Percentiles rank a stretch among this genome's conserved stretches.
These are phyloP conservation scores for Yamadazyma songkhlaensis DNA, from an alignment of 1,139 yeast genomes.

Conservation along the genomic window DNA sequence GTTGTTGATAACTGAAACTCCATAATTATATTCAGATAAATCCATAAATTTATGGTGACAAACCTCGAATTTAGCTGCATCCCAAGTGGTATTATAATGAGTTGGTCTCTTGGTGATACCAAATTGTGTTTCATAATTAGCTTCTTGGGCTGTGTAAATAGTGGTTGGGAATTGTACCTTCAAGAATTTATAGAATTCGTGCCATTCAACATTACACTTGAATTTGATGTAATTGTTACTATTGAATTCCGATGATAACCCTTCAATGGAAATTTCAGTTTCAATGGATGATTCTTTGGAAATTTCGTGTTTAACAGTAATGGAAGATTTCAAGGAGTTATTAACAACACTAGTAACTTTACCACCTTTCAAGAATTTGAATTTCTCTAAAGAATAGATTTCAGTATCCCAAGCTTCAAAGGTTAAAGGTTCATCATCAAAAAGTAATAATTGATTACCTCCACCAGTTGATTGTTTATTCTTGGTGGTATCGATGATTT, in stretches of 20 bases:
- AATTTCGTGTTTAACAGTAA: slow-evolving; percentile 58
- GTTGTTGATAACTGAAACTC: slow-evolving; percentile 83
- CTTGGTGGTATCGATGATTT: slow-evolving; percentile 58
- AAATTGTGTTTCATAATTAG: slow-evolving; percentile 89
- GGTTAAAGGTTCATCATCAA: slow-evolving; percentile 84
- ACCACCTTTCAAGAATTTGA: slow-evolving; percentile 44
- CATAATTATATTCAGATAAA: slow-evolving; percentile 79
- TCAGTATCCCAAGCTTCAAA: slow-evolving; percentile 99
- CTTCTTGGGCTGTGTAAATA: slow-evolving; percentile 62
- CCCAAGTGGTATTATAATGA: slow-evolving; percentile 94
- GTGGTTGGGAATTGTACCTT: slow-evolving; percentile 95
- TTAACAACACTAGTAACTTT: slow-evolving; percentile 49
- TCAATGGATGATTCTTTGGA: slow-evolving; percentile 57
- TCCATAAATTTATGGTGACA: slow-evolving; percentile 95
- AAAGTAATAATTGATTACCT: slow-evolving; percentile 76
- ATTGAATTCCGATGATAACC: slow-evolving; percentile 32
- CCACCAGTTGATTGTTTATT: slow-evolving; percentile 48
- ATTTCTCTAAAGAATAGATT: slow-evolving; percentile 72
- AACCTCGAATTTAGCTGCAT: slow-evolving; percentile 92
- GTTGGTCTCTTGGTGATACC: slow-evolving; percentile 91
- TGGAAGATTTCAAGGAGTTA: slow-evolving; percentile 60
- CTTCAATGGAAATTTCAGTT: slow-evolving; percentile 71
- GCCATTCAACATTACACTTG: slow-evolving; percentile 77
- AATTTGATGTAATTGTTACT: slow-evolving; percentile 47
- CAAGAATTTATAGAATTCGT: slow-evolving; percentile 80